Evolutionary conservation across 2,329 filamentous ascomycete genomes (phyloP).

Genomic region (Graphilbum ipis-grandicollis): DNA sequence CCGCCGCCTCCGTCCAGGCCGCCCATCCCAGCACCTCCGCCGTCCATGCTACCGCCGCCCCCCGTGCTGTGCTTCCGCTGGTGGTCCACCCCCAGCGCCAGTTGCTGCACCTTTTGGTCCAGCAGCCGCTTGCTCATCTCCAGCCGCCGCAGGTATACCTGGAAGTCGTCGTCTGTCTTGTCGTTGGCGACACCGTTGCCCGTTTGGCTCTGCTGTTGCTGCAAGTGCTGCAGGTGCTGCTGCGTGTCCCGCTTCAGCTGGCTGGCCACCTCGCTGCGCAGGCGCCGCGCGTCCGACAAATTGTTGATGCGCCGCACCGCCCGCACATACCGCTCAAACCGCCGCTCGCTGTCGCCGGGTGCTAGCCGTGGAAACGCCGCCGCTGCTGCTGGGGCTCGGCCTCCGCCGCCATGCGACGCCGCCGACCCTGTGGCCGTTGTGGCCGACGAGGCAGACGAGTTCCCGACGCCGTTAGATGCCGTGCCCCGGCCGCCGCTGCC

Average conservation of each 20-base stretch:
- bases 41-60: not conserved
- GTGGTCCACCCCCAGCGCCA: constrained; percentile 45
- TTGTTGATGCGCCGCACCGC: constrained; percentile 79
- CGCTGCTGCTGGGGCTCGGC: not conserved
- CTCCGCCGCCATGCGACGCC: no score
- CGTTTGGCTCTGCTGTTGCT: not conserved
- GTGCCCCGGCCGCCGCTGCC: constrained; percentile 24
- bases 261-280: constrained; percentile 80
- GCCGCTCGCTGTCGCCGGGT: constrained; percentile 72
- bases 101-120: constrained; percentile 72
- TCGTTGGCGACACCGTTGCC: constrained; percentile 43
- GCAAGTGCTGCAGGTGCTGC: constrained; percentile 28
- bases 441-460: not conserved
- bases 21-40: not conserved
- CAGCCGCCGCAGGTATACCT: constrained; percentile 66
- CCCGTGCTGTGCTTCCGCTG: not conserved
- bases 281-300: constrained; percentile 78
- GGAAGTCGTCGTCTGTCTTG: not conserved
- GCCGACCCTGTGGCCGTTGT: not conserved
- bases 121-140: constrained; percentile 84
- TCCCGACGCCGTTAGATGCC: constrained; percentile 21
- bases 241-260: constrained; percentile 75
- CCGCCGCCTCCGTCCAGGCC: not conserved
- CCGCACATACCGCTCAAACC: constrained; percentile 87
- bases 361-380: constrained; percentile 58